phyloP scores from a whole-genome alignment of 208 protist species.

The Acanthamoeba sp. region DNA sequence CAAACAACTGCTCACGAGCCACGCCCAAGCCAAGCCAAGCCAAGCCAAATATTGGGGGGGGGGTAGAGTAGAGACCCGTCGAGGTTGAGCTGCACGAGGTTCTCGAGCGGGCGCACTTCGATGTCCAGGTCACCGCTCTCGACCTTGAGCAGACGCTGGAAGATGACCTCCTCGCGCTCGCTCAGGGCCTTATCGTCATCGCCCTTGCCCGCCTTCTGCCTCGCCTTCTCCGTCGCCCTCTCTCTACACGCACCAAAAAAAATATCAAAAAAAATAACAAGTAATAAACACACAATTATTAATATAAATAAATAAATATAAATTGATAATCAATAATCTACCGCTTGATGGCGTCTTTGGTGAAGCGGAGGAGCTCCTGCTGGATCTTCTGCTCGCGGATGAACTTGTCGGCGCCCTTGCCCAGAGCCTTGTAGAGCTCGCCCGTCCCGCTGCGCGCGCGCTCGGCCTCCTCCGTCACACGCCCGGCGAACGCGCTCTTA shows the following conservation, averaged over 20 bases:
- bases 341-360: background rate
- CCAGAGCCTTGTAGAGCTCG: background rate
- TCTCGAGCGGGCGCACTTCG: slow-evolving; percentile 30
- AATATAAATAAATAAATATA: background rate
- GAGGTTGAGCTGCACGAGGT: slow-evolving; percentile 28
- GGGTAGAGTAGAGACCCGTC: background rate
- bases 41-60: background rate
- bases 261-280: background rate
- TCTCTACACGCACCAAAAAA: background rate
- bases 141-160: slow-evolving; percentile 1
- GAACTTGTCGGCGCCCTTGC: slow-evolving; percentile 36
- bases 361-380: background rate
- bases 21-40: background rate
- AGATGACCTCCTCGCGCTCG: background rate
- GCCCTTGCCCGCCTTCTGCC: background rate
- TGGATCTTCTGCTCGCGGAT: slow-evolving; percentile 21
- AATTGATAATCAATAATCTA: background rate
- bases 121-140: slow-evolving; percentile 14
- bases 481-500: background rate
- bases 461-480: background rate
- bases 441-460: background rate
- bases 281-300: background rate
- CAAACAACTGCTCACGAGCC: background rate
- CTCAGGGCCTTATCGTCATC: background rate
- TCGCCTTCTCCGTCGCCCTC: background rate